phyloP scores from a whole-genome alignment of 306 rosid species.

The Erythrophleum fordii region DNA sequence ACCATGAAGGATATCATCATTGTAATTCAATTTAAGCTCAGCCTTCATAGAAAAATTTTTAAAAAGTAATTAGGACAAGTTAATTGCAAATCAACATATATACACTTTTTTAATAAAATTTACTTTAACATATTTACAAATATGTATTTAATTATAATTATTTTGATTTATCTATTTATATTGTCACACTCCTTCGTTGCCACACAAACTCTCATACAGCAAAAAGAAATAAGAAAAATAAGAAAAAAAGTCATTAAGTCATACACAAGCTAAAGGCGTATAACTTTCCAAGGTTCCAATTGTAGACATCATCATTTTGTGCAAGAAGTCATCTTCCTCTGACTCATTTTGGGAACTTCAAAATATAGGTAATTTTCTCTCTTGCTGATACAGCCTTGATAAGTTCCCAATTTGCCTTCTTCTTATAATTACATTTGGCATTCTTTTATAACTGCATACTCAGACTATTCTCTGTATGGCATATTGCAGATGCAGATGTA shows the following conservation, averaged over 20 bases:
- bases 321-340: conserved; percentile 55
- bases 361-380: conserved; percentile 14
- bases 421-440: conserved; percentile 37
- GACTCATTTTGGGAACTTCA: conserved; percentile 46
- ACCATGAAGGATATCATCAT: conserved; percentile 36
- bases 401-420: conserved; percentile 33
- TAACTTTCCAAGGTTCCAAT: conserved; percentile 71
- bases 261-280: conserved; percentile 50
- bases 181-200: too few species aligned
- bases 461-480: neutral
- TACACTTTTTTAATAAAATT: too few species aligned
- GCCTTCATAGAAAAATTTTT: too few species aligned
- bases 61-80: too few species aligned
- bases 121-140: too few species aligned
- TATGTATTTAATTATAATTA: too few species aligned
- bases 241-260: neutral
- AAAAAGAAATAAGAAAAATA: neutral
- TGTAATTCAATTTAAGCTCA: too few species aligned
- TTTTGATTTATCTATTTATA: too few species aligned
- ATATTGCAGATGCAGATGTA: neutral
- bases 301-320: conserved; percentile 70
- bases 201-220: too few species aligned
- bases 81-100: too few species aligned
- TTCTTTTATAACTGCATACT: neutral
- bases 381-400: neutral